These are phyloP conservation scores for Saitozyma podzolica DNA, from an alignment of 768 basidiomycete genomes.

Conservation along the genomic window DNA sequence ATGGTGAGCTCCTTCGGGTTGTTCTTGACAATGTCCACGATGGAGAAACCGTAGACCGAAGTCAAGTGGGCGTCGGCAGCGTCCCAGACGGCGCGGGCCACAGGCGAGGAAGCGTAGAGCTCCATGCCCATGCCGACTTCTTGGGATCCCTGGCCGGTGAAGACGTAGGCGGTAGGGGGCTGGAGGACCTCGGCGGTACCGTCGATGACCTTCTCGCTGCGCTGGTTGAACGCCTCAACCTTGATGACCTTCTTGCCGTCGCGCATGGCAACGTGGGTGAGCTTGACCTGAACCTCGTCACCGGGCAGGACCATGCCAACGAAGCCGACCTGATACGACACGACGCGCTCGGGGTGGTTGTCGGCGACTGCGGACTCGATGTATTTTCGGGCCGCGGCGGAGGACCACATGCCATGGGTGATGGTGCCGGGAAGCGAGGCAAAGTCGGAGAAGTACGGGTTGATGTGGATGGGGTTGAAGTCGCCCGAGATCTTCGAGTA, in stretches of 20 bases:
- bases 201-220: constrained; percentile 85
- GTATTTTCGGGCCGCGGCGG: constrained; percentile 87
- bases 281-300: constrained; percentile 79
- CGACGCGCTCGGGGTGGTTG: constrained; percentile 85
- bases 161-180: constrained; percentile 87
- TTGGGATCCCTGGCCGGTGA: constrained; percentile 97
- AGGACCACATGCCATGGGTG: constrained; percentile 96
- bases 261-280: constrained; percentile 87
- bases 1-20: constrained; percentile 98
- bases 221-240: constrained; percentile 78
- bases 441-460: constrained; percentile 95
- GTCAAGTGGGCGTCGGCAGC: constrained; percentile 89
- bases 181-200: constrained; percentile 93
- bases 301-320: constrained; percentile 95
- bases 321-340: constrained; percentile 90
- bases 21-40: constrained; percentile 96
- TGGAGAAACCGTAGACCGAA: constrained; percentile 96
- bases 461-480: constrained; percentile 98
- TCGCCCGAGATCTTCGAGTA: constrained; percentile 96
- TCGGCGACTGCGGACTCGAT: constrained; percentile 92
- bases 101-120: constrained; percentile 85
- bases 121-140: constrained; percentile 99
- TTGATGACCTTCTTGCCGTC: constrained; percentile 90
- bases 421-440: constrained; percentile 93
- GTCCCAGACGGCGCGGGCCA: constrained; percentile 96